Conservation (phyloP, 441 rosid species). For the Adansonia rubrostipa region DNA sequence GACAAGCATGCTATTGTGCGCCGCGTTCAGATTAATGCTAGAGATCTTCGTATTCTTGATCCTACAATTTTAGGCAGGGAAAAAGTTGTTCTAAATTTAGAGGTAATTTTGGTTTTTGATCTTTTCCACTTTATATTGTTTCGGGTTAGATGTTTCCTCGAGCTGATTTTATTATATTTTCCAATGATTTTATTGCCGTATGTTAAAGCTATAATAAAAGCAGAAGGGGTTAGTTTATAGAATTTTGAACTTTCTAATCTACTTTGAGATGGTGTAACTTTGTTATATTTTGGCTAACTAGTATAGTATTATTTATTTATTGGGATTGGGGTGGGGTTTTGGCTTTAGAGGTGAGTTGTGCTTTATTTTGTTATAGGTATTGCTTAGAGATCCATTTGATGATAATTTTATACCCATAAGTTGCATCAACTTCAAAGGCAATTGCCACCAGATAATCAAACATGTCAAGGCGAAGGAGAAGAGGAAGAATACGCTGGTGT, state of each 20-base stretch:
- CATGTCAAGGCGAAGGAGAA: conserved; percentile 39
- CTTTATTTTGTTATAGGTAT: conserved; percentile 34
- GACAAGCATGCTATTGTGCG: conserved; percentile 56
- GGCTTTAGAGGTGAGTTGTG: neutral
- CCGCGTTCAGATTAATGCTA: conserved; percentile 51
- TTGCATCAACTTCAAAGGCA: conserved; percentile 51
- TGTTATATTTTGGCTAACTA: neutral
- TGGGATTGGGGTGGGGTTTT: conserved; percentile 15
- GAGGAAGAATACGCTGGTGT: conserved; percentile 38
- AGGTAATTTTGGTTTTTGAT: conserved; percentile 28
- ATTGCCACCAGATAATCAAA: conserved; percentile 33
- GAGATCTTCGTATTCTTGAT: conserved; percentile 56
- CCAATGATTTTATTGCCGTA: conserved; percentile 34
- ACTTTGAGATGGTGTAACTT: neutral
- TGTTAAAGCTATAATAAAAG: conserved; percentile 54
- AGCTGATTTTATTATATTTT: neutral
- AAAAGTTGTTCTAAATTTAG: conserved; percentile 47
- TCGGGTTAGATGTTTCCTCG: neutral
- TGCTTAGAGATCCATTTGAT: conserved; percentile 50
- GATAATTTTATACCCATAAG: conserved; percentile 48
- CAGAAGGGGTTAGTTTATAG: conserved; percentile 42
- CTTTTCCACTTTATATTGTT: neutral
- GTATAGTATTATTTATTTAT: neutral
- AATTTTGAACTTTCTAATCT: neutral
- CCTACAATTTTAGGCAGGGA: conserved; percentile 55